These are phyloP conservation scores for Chaetothyriales sp. DNA, from an alignment of 2,329 filamentous ascomycete genomes.

Conservation along the genomic window DNA sequence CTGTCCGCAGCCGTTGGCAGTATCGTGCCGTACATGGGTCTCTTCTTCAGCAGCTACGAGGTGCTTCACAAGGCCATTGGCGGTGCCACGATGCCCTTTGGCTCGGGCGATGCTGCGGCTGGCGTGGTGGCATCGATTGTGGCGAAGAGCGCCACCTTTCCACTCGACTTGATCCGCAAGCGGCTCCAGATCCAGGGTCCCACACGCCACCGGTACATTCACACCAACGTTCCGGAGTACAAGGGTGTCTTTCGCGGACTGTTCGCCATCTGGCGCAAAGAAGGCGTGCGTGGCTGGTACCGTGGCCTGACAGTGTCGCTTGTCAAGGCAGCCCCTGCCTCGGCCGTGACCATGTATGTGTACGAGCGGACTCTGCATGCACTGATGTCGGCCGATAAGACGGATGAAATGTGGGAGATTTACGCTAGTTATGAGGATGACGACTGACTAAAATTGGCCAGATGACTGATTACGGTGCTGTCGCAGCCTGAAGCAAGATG, in stretches of 20 bases:
- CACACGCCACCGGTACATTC: constrained; percentile 60
- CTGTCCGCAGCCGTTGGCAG: constrained; percentile 66
- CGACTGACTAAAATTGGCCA: neutral
- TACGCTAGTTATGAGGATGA: constrained; percentile 15
- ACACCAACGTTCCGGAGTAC: constrained; percentile 80
- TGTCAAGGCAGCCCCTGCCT: constrained; percentile 79
- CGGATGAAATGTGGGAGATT: constrained; percentile 16
- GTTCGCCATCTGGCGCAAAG: constrained; percentile 48
- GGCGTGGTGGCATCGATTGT: constrained; percentile 65
- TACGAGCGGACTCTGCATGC: constrained; percentile 62
- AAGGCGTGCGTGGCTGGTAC: constrained; percentile 71
- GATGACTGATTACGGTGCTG: neutral
- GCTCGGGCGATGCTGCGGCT: constrained; percentile 67
- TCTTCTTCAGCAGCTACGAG: constrained; percentile 89
- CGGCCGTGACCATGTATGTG: constrained; percentile 86
- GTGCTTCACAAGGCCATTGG: constrained; percentile 48
- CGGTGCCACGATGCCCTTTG: constrained; percentile 46
- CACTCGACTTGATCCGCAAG: constrained; percentile 83
- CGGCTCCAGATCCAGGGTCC: constrained; percentile 90
- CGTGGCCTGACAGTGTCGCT: constrained; percentile 76
- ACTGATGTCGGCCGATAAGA: constrained; percentile 30
- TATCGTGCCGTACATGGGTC: constrained; percentile 91
- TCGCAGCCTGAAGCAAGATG: neutral
- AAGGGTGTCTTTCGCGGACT: constrained; percentile 51
- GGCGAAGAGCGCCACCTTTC: constrained; percentile 82